These are phyloP conservation scores for Verticillium klebahnii DNA, from an alignment of 2,329 filamentous ascomycete genomes.

Conservation along the genomic window DNA sequence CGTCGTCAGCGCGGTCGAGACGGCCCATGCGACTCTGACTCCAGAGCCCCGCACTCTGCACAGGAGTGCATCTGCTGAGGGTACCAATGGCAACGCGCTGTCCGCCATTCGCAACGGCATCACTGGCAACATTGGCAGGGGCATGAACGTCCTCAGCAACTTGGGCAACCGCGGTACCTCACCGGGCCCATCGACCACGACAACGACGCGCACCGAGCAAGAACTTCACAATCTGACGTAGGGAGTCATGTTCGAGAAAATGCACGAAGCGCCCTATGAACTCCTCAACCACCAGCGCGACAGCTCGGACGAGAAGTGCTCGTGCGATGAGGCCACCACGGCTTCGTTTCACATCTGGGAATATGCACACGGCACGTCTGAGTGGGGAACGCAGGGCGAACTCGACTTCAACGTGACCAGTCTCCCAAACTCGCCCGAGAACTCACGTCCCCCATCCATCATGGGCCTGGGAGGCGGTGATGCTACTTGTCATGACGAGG, in stretches of 20 bases:
- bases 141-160: constrained; percentile 37
- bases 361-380: neutral
- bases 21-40: constrained; percentile 47
- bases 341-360: neutral
- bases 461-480: neutral
- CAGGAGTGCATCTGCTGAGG: constrained; percentile 41
- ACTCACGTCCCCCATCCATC: neutral
- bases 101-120: constrained; percentile 39
- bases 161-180: constrained; percentile 22
- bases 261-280: constrained; percentile 24
- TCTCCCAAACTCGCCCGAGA: neutral
- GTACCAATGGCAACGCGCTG: constrained; percentile 32
- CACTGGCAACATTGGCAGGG: constrained; percentile 34
- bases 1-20: constrained; percentile 56
- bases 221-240: constrained; percentile 43
- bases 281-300: constrained; percentile 17
- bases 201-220: constrained; percentile 26
- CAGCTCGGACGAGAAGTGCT: neutral
- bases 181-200: constrained; percentile 12
- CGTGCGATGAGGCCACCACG: neutral
- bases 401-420: constrained; percentile 2
- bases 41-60: constrained; percentile 34
- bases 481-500: neutral
- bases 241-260: constrained; percentile 31
- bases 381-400: constrained; percentile 1